Base-by-base conservation (phyloP, 805 yeast species). In the Metschnikowia borealis region DNA sequence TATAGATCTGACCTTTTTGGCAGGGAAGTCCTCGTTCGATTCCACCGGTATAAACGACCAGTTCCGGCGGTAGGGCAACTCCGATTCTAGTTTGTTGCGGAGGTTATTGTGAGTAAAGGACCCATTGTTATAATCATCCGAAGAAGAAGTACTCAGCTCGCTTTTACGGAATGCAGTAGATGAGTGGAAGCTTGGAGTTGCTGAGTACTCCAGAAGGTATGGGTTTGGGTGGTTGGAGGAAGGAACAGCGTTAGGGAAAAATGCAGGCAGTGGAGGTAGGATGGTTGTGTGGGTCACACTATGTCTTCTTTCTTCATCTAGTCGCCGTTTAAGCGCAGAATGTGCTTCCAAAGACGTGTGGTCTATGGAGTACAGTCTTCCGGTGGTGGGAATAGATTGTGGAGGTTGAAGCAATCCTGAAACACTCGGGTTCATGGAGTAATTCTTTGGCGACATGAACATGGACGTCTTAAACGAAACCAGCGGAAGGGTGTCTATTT, bases 391-490 rank as follows among this genome's bases (percentile, higher is more conserved):
- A 15, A 39, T 29, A 15, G 43, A 11, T 6, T 26, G 43, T 8
- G 33, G 43, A 15, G 43, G 34, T 21, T 39, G 43, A 14, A 15
- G 43, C 14, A 26, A 18, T 10, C 45, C 37, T 4, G 38, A 14
- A 6, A 23, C 32, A 21, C 10, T n/a, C 7, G 17, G 31, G n/a
- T 42, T 33, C n/a, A 13, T 21, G 18, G 45, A 42, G 14, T 42
- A 10, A 11, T n/a, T 42, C 14, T 29, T 29, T 8, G 45, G 26
- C 13, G 45, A 17, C 45, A 34, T 35, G 53, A 73, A 73, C 67
- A 73, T 73, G 4, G 73, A 65, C 2, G 77, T 72, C 47, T 73
- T 73, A 62, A 73, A 73, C 11, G 75, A 63, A 29, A 73, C 68
- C 46, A 62, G 65, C 6, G 73, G 70, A 46, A 63, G 60, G 44